Percentiles rank a stretch among this genome's conserved stretches.
Evolutionary conservation across 2,329 filamentous ascomycete genomes (phyloP).

Genomic region (Fusarium begoniae): DNA sequence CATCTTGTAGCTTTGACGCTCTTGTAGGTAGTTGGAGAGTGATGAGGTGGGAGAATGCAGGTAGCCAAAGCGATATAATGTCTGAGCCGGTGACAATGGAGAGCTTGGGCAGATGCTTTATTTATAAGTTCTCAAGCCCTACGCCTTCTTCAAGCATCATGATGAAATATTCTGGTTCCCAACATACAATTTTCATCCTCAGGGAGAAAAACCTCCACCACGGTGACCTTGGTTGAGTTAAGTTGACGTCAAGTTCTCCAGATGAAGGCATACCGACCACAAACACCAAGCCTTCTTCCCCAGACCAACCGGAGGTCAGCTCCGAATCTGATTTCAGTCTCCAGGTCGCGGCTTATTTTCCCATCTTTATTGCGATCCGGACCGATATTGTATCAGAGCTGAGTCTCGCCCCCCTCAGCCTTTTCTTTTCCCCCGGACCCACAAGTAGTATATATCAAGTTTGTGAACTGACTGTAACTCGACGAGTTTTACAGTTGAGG

Average conservation of each 20-base stretch:
- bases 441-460: not conserved
- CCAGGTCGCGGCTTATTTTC: not conserved
- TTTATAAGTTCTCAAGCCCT: not conserved
- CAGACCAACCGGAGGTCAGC: conserved; percentile 22
- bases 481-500: not conserved
- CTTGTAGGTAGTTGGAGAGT: not conserved
- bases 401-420: not conserved
- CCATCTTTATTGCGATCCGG: not conserved
- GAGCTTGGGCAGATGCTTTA: not conserved
- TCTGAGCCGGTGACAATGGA: not conserved
- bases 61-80: not conserved
- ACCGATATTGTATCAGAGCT: not conserved
- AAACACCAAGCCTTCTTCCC: not conserved
- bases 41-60: not conserved
- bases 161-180: not conserved
- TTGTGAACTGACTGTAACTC: not conserved
- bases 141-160: not conserved
- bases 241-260: conserved; percentile 31
- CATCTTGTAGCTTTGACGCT: not conserved
- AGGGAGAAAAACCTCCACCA: conserved; percentile 2
- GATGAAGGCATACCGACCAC: conserved; percentile 11
- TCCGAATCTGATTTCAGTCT: conserved; percentile 4
- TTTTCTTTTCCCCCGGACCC: conserved; percentile 1
- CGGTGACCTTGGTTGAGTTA: not conserved
- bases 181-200: not conserved